These are phyloP conservation scores for Eleusine coracana DNA, from an alignment of 176 grass and related monocot genomes.

Conservation along the genomic window DNA sequence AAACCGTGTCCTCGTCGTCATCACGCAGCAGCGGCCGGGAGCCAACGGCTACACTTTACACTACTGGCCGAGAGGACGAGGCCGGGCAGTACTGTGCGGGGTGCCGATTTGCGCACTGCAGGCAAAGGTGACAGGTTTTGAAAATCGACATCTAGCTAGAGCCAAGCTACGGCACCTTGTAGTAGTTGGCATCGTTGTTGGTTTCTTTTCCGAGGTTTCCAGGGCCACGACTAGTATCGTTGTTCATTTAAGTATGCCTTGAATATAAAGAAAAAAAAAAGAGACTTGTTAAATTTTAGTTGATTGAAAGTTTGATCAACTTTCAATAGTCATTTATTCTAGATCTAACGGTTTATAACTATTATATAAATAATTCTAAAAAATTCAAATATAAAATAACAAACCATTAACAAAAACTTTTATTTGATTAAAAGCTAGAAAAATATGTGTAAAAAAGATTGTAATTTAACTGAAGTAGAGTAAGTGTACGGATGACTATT, in stretches of 20 bases:
- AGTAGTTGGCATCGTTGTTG: neutral
- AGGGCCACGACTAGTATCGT: neutral
- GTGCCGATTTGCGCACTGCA: neutral
- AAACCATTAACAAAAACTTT: too few relatives aligned
- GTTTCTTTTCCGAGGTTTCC: neutral
- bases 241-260: neutral
- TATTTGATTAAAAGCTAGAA: too few relatives aligned
- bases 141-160: neutral
- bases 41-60: slow-evolving; percentile 12
- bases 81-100: neutral
- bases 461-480: too few relatives aligned
- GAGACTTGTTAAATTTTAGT: neutral
- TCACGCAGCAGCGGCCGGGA: neutral
- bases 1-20: slow-evolving; percentile 4
- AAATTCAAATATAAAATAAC: too few relatives aligned
- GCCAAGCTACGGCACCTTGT: neutral
- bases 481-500: too few relatives aligned
- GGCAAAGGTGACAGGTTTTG: slow-evolving; percentile 4
- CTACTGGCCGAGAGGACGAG: neutral
- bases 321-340: too few relatives aligned
- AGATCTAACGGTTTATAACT: too few relatives aligned
- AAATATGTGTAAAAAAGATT: too few relatives aligned
- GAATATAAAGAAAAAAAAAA: neutral
- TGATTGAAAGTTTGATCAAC: too few relatives aligned
- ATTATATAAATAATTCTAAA: too few relatives aligned